A percentile compares a stretch with the other conserved stretches of the same genome.
These are phyloP conservation scores for Arthrobotrys sphaeroides DNA, from an alignment of 2,329 filamentous ascomycete genomes.

Conservation along the genomic window DNA sequence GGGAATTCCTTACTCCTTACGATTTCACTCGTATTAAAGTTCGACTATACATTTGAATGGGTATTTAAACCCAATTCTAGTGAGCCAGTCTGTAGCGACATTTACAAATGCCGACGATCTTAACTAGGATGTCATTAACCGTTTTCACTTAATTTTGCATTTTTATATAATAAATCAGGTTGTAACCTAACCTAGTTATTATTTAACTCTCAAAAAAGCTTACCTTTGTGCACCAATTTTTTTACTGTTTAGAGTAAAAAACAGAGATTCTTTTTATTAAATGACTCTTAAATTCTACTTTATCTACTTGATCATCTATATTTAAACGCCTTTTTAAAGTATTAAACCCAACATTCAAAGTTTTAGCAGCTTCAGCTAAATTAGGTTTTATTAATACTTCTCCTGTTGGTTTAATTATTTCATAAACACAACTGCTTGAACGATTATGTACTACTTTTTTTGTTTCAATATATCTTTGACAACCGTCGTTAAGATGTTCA, in stretches of 20 bases:
- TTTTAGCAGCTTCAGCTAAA: slow-evolving; percentile 23
- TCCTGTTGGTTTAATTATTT: slow-evolving; percentile 37
- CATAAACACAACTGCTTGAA: slow-evolving; percentile 34
- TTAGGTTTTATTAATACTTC: slow-evolving; percentile 38
- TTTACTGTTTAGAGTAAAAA: slow-evolving; percentile 32
- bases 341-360: slow-evolving; percentile 24
- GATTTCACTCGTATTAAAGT: slow-evolving; percentile 8
- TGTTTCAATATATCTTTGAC: slow-evolving; percentile 34
- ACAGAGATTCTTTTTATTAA: slow-evolving; percentile 32
- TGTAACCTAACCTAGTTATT: slow-evolving; percentile 28
- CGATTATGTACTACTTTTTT: slow-evolving; percentile 34
- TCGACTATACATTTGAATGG: slow-evolving; percentile 10
- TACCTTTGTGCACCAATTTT: slow-evolving; percentile 17
- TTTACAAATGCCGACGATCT: slow-evolving; percentile 24
- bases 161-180: slow-evolving; percentile 10
- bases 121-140: slow-evolving; percentile 18
- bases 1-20: slow-evolving; percentile 12
- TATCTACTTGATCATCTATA: slow-evolving; percentile 18
- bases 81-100: slow-evolving; percentile 25
- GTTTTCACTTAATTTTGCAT: slow-evolving; percentile 15
- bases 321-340: slow-evolving; percentile 25
- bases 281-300: slow-evolving; percentile 34
- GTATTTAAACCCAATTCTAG: slow-evolving; percentile 14
- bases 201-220: slow-evolving; percentile 28
- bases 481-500: slow-evolving; percentile 31